Evolutionary conservation across 1,139 yeast genomes (phyloP).

Genomic region (Saccharomycopsis hybrid): DNA sequence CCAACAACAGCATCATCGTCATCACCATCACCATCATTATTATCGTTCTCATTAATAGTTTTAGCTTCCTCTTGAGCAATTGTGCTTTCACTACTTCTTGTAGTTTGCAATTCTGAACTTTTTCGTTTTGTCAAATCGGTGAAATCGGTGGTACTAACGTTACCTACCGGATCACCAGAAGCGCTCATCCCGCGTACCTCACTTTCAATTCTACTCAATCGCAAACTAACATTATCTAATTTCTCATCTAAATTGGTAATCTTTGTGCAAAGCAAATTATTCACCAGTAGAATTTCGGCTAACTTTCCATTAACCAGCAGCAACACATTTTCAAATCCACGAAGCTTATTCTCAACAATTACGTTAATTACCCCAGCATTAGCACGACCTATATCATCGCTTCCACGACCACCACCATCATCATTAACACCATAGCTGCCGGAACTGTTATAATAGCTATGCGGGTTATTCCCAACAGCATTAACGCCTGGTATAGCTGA

Average conservation of each 20-base stretch:
- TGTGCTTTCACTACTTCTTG: background rate
- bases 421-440: no score
- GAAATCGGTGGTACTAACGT: background rate
- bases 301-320: background rate
- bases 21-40: background rate
- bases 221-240: background rate
- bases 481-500: background rate
- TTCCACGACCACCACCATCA: no score
- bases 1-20: background rate
- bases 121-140: background rate
- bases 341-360: no score
- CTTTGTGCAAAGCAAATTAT: background rate
- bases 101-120: background rate
- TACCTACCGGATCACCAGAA: no score
- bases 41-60: background rate
- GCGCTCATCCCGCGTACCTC: no score
- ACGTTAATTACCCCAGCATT: no score
- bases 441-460: no score
- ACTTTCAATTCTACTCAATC: background rate
- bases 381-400: no score
- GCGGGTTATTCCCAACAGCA: background rate
- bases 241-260: background rate
- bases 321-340: no score
- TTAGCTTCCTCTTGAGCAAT: background rate
- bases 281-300: background rate